Evolutionary conservation across 2,329 filamentous ascomycete genomes (phyloP).

Genomic region (Venturiaceae sp.): DNA sequence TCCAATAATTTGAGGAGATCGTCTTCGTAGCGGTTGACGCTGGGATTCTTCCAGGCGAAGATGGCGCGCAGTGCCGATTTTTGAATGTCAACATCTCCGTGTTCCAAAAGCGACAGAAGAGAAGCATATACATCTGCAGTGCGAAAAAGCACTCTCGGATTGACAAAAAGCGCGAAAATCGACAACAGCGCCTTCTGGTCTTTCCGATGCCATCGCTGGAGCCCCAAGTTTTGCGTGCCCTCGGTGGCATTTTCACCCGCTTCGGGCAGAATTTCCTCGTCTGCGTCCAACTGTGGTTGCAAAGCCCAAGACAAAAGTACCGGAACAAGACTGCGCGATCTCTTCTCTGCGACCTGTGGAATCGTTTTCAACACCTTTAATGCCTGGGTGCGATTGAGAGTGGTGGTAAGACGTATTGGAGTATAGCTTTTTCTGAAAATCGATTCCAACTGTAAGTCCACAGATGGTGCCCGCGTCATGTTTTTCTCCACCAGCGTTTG

Average conservation of each 20-base stretch:
- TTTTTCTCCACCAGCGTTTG: background rate
- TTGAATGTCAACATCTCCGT: slow-evolving; percentile 86
- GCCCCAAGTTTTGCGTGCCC: background rate
- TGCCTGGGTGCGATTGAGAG: slow-evolving; percentile 63
- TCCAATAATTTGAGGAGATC: slow-evolving; percentile 81
- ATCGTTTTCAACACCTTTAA: slow-evolving; percentile 66
- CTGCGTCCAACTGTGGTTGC: slow-evolving; percentile 10
- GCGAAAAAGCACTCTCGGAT: slow-evolving; percentile 75
- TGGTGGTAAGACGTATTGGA: slow-evolving; percentile 38
- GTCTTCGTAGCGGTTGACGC: slow-evolving; percentile 69
- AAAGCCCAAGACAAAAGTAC: slow-evolving; percentile 71
- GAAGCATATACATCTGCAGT: slow-evolving; percentile 66
- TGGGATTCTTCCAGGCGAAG: slow-evolving; percentile 77
- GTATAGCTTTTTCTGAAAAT: slow-evolving; percentile 57
- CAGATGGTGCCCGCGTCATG: slow-evolving; percentile 28
- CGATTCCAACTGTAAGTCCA: slow-evolving; percentile 47
- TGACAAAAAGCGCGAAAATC: slow-evolving; percentile 76
- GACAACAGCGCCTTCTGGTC: slow-evolving; percentile 78
- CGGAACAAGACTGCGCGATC: slow-evolving; percentile 75
- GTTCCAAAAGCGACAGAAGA: slow-evolving; percentile 65
- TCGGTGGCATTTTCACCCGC: slow-evolving; percentile 8
- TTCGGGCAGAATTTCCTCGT: slow-evolving; percentile 10
- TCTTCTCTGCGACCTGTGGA: slow-evolving; percentile 73
- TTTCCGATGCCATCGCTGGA: slow-evolving; percentile 53
- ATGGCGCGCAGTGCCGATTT: slow-evolving; percentile 76